These are phyloP conservation scores for Suillus fuscotomentosus DNA, from an alignment of 768 basidiomycete genomes.

Conservation along the genomic window DNA sequence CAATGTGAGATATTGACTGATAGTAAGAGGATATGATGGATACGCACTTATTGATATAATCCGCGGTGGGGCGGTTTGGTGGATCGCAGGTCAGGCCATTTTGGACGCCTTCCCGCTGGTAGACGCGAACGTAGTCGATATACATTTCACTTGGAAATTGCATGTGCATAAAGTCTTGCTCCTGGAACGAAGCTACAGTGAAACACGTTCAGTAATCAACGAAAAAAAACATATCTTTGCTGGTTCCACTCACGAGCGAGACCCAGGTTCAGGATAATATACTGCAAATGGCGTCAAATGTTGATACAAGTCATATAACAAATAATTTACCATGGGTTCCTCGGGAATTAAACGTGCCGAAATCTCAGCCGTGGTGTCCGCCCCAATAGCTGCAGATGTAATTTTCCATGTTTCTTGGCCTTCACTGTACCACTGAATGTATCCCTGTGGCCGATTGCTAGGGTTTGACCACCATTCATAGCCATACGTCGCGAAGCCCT, in stretches of 20 bases:
- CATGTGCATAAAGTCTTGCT: conserved; percentile 67
- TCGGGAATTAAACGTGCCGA: conserved; percentile 71
- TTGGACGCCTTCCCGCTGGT: conserved; percentile 72
- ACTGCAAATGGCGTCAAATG: conserved; percentile 40
- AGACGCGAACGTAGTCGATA: conserved; percentile 88
- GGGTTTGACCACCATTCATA: conserved; percentile 83
- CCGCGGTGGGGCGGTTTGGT: conserved; percentile 66
- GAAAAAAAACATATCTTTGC: not conserved
- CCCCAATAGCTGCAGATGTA: conserved; percentile 60
- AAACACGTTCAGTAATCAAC: conserved; percentile 1
- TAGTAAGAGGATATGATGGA: not conserved
- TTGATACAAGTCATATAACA: conserved; percentile 1
- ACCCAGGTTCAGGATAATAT: conserved; percentile 83
- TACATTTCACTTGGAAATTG: conserved; percentile 78
- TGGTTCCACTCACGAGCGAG: conserved; percentile 52
- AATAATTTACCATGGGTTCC: conserved; percentile 82
- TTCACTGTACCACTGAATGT: conserved; percentile 81
- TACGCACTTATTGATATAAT: conserved; percentile 70
- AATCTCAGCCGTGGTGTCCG: conserved; percentile 59
- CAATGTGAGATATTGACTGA: conserved; percentile 9
- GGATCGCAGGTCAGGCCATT: conserved; percentile 82
- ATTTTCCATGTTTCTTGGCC: conserved; percentile 71
- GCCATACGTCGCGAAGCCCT: conserved; percentile 60
- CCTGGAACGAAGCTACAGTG: conserved; percentile 60
- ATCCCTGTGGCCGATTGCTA: conserved; percentile 61